Evolutionary conservation across 805 yeast genomes (phyloP).

Genomic region (Yamadazyma kitorensis): DNA sequence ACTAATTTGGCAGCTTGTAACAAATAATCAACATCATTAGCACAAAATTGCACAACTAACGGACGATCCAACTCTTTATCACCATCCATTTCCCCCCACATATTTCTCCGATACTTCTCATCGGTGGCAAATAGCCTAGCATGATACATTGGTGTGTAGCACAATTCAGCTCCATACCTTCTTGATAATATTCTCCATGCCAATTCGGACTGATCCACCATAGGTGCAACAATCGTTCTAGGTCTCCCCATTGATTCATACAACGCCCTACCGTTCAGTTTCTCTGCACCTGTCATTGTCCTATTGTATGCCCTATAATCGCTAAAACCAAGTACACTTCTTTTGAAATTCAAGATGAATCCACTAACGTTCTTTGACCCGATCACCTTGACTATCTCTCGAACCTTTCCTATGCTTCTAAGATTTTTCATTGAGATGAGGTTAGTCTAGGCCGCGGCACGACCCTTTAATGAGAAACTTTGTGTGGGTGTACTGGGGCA

Average conservation of each 20-base stretch:
- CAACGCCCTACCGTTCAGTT: conserved; percentile 58
- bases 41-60: conserved; percentile 91
- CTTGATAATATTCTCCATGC: conserved; percentile 93
- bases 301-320: too few species aligned
- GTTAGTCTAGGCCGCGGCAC: background rate
- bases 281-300: conserved; percentile 1
- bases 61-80: conserved; percentile 71
- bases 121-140: conserved; percentile 86
- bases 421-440: conserved; percentile 4
- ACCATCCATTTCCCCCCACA: conserved; percentile 76
- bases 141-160: conserved; percentile 97
- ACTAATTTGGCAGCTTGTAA: conserved; percentile 79
- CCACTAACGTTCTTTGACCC: too few species aligned
- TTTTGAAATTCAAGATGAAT: too few species aligned
- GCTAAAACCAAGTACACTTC: too few species aligned
- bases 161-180: conserved; percentile 85
- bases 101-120: conserved; percentile 72
- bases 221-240: conserved; percentile 88
- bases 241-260: conserved; percentile 73
- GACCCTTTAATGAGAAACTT: too few species aligned
- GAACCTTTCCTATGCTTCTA: too few species aligned
- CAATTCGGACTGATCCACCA: conserved; percentile 96
- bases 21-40: conserved; percentile 86
- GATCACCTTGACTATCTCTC: too few species aligned
- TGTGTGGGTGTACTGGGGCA: background rate